A percentile compares a stretch with the other conserved stretches of the same genome.
phyloP scores from a whole-genome alignment of 345 rosid genomes.

The Euphorbia peplus region DNA sequence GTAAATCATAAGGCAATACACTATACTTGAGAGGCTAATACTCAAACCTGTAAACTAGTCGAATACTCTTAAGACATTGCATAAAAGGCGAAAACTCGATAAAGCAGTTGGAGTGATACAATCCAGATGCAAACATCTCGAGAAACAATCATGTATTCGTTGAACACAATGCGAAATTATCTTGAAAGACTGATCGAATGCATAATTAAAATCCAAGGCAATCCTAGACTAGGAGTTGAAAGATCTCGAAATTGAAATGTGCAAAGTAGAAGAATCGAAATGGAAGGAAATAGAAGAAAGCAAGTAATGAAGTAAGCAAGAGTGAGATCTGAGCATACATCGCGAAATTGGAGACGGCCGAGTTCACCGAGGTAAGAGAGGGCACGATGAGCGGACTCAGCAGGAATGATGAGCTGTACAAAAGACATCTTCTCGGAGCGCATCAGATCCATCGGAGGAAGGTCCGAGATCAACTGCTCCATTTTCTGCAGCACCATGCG shows the following conservation, averaged over 20 bases:
- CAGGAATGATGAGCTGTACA: slow-evolving; percentile 93
- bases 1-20: background rate
- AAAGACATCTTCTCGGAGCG: slow-evolving; percentile 93
- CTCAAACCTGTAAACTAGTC: too few species aligned
- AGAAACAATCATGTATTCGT: background rate
- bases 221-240: background rate
- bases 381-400: slow-evolving; percentile 85
- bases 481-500: slow-evolving; percentile 31
- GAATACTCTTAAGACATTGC: background rate
- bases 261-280: background rate
- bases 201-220: too few species aligned
- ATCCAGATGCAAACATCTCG: background rate
- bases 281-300: background rate
- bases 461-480: slow-evolving; percentile 59
- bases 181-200: too few species aligned
- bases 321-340: slow-evolving; percentile 66
- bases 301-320: background rate
- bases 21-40: background rate
- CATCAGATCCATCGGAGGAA: slow-evolving; percentile 97
- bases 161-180: background rate
- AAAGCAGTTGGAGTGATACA: background rate
- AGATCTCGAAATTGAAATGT: background rate
- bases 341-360: slow-evolving; percentile 76
- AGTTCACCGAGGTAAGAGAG: slow-evolving; percentile 77
- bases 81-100: background rate